Evolutionary conservation across 176 grass and related monocot species (phyloP).

Genomic region (Thinopyrum elongatum): DNA sequence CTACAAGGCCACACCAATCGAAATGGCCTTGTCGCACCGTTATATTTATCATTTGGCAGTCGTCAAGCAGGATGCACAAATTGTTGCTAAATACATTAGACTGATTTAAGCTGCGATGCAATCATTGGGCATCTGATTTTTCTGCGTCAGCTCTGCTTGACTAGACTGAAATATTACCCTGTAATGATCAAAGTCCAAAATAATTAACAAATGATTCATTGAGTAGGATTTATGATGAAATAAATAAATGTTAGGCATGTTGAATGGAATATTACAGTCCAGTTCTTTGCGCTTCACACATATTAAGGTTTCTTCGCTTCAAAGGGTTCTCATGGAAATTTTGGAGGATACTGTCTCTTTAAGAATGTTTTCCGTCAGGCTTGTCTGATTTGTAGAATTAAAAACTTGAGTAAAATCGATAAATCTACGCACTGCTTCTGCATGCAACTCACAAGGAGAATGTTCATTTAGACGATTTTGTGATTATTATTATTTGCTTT

Average conservation of each 20-base stretch:
- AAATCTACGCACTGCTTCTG: too few relatives aligned
- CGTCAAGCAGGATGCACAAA: background rate
- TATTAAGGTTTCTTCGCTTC: background rate
- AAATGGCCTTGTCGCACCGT: background rate
- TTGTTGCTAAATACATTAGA: background rate
- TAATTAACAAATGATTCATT: slow-evolving; percentile 12
- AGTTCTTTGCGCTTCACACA: background rate
- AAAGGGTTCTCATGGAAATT: background rate
- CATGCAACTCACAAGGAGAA: too few relatives aligned
- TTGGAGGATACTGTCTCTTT: background rate
- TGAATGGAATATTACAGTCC: background rate
- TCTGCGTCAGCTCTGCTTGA: background rate
- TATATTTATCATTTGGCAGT: background rate
- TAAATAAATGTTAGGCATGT: slow-evolving; percentile 4
- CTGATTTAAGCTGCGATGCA: background rate
- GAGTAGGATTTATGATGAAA: background rate
- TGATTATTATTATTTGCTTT: background rate
- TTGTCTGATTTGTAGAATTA: too few relatives aligned
- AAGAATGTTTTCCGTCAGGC: background rate
- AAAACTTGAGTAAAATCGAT: too few relatives aligned
- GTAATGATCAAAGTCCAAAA: background rate
- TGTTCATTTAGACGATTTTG: too few relatives aligned
- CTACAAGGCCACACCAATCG: background rate
- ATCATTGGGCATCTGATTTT: background rate
- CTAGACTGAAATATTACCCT: background rate